phyloP scores from a whole-genome alignment of 768 basidiomycete genomes.

The Trichaptum fuscoviolaceum region DNA sequence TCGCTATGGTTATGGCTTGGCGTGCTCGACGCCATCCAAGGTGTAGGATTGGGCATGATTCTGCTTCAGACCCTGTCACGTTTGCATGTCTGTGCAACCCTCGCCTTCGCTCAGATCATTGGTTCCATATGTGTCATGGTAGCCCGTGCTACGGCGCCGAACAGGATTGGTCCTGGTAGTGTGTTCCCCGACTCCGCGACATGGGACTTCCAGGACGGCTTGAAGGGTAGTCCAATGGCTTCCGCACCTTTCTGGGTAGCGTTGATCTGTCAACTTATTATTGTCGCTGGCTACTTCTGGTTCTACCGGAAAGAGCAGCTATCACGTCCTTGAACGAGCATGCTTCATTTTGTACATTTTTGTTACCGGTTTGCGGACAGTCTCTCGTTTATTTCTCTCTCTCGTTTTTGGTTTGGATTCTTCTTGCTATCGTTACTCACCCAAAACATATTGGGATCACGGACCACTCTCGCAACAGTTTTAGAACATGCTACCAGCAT shows the following conservation, averaged over 20 bases:
- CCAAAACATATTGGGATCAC: not conserved
- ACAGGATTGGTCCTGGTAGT: constrained; percentile 79
- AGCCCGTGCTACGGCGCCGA: constrained; percentile 86
- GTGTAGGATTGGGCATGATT: constrained; percentile 91
- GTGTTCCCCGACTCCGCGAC: constrained; percentile 91
- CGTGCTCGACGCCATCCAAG: constrained; percentile 90
- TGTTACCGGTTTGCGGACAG: not conserved
- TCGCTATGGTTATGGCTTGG: constrained; percentile 95
- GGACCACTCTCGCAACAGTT: not conserved
- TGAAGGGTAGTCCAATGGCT: constrained; percentile 76
- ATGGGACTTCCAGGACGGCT: constrained; percentile 79
- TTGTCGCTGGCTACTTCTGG: constrained; percentile 92
- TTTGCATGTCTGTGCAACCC: constrained; percentile 89
- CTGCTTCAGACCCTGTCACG: constrained; percentile 88
- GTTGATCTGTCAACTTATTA: constrained; percentile 70
- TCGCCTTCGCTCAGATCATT: constrained; percentile 86
- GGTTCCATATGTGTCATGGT: constrained; percentile 90
- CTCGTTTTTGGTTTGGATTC: not conserved
- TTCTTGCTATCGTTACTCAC: not conserved
- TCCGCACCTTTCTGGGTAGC: constrained; percentile 87
- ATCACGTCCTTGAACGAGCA: constrained; percentile 9
- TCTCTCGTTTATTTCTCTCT: not conserved
- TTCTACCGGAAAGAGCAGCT: constrained; percentile 97
- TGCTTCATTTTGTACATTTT: not conserved
- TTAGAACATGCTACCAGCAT: not conserved